phyloP scores from a whole-genome alignment of 208 protist genomes.

The Novymonas esmeraldas region DNA sequence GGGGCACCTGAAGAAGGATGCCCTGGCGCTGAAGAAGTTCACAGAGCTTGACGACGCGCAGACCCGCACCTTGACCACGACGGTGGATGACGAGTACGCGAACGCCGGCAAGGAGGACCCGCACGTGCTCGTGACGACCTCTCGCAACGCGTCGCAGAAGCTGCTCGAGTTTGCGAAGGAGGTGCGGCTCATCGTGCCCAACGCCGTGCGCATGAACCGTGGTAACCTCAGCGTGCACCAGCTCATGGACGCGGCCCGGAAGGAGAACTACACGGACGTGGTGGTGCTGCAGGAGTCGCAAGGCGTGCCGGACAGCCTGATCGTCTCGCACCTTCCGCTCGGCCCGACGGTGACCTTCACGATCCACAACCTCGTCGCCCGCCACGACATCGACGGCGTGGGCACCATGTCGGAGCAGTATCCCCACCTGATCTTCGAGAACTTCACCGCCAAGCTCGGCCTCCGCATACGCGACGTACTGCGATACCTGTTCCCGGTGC shows the following conservation, averaged over 20 bases:
- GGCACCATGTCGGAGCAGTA: conserved; percentile 95
- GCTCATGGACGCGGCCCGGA: conserved; percentile 95
- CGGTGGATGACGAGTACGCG: conserved; percentile 98
- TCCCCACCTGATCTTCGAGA: conserved; percentile 99
- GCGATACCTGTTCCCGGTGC: conserved; percentile 98
- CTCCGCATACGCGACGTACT: conserved; percentile 93
- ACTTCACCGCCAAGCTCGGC: conserved; percentile 97
- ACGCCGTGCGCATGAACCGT: conserved; percentile 98
- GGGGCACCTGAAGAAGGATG: conserved; percentile 84
- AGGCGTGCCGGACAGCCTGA: conserved; percentile 97
- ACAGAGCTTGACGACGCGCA: conserved; percentile 89
- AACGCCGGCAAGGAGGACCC: conserved; percentile 96
- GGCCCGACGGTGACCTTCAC: conserved; percentile 99
- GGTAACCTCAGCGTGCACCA: conserved; percentile 94
- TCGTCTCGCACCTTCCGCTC: conserved; percentile 98
- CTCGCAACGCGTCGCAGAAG: conserved; percentile 94
- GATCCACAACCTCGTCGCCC: conserved; percentile 96
- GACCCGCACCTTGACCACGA: conserved; percentile 58
- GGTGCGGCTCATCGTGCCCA: conserved; percentile 98
- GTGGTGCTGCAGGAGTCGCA: conserved; percentile 98
- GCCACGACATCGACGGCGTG: conserved; percentile 96
- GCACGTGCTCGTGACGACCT: conserved; percentile 99
- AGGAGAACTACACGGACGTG: conserved; percentile 97
- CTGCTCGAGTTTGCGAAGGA: conserved; percentile 99
- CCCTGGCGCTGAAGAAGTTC: conserved; percentile 86